A percentile compares a stretch with the other conserved stretches of the same genome.
Conservation (phyloP, 768 basidiomycete genomes). For the Trametes villosa region DNA sequence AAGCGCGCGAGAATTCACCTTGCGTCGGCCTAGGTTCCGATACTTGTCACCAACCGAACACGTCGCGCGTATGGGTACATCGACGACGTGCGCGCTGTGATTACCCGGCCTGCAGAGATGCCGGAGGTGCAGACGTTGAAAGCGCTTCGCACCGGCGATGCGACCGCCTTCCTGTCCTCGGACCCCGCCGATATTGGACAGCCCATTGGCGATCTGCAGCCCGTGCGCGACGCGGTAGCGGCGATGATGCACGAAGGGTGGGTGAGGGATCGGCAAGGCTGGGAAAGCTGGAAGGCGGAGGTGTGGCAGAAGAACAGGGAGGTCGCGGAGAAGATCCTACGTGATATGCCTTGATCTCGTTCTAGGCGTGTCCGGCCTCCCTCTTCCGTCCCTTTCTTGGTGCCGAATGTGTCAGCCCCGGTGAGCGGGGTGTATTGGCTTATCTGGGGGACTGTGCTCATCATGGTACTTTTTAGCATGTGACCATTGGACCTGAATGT, state of each 20-base stretch:
- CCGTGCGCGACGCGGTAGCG: slow-evolving; percentile 29
- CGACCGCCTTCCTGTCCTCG: slow-evolving; percentile 30
- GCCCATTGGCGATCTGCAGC: slow-evolving; percentile 24
- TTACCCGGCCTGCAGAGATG: slow-evolving; percentile 46
- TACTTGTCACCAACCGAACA: slow-evolving; percentile 46
- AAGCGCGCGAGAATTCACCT: not conserved
- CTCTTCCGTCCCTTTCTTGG: not conserved
- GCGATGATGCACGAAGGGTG: slow-evolving; percentile 40
- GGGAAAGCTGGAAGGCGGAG: slow-evolving; percentile 35
- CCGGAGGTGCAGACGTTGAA: slow-evolving; percentile 44
- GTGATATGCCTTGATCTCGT: slow-evolving; percentile 31
- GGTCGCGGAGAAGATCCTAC: slow-evolving; percentile 37
- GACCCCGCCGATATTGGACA: slow-evolving; percentile 19
- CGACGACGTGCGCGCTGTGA: slow-evolving; percentile 40
- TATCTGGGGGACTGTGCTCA: not conserved
- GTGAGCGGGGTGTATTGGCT: not conserved
- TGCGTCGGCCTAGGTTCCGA: slow-evolving; percentile 37
- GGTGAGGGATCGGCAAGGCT: slow-evolving; percentile 33
- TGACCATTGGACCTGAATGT: not conserved
- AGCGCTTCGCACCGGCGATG: slow-evolving; percentile 40
- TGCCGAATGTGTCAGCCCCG: no score
- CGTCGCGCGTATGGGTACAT: slow-evolving; percentile 44
- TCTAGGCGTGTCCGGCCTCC: not conserved
- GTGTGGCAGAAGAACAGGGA: slow-evolving; percentile 39
- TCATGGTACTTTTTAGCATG: not conserved